Evolutionary conservation across 139 green algal genomes (phyloP), one percentile per base, ranked within the genome.

Genomic region (Chlamydomonas sp.): DNA sequence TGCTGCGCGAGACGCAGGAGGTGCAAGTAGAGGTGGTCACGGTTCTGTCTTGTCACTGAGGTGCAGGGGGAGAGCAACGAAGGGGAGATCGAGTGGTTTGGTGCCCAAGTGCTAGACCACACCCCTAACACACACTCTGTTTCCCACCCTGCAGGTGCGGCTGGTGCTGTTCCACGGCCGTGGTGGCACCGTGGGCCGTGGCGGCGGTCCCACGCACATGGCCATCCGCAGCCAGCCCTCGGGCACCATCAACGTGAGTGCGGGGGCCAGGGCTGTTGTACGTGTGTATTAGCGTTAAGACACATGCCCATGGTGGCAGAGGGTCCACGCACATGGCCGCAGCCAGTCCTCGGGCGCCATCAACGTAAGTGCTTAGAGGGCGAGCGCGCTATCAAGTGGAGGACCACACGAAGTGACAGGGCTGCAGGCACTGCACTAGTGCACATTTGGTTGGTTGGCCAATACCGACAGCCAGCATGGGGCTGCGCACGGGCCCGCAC

Each of bases 111-210:
- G 7, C 67, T 17, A 57, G 76, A 1, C 59, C 9, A 4, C 16
- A 57, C 66, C 76, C 12, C 18, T 14, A 57, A 12, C 49, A 1
- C 73, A 20, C 9, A 8, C 7, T 57, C 57, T 20, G 2, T 12
- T 14, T 4, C 0, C 62, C 0, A 20, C 31, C 79, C 0, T 2
- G 1, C 81, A 86, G 81, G 89, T 99, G 63, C 84, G 91, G 59
- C 86, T 99, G 85, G 97, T 97, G n/a, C 94, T 99, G 63, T 99
- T 99, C 94, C 98, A 99, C 89, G 98, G 98, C 85, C 92, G 98
- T 6, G 98, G 98, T 5, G 98, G 98, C 66, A 99, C 95, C 6
- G 96, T 99, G 67, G 98, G 98, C 63, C 94, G 98, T 20, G 98
- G 98, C 49, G 98, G 98, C 31, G 98, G 95, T 5, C 98, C 98